Evolutionary conservation across 805 yeast species (phyloP), one percentile per base, ranked within the genome.

Genomic region (Candida krabiensis): DNA sequence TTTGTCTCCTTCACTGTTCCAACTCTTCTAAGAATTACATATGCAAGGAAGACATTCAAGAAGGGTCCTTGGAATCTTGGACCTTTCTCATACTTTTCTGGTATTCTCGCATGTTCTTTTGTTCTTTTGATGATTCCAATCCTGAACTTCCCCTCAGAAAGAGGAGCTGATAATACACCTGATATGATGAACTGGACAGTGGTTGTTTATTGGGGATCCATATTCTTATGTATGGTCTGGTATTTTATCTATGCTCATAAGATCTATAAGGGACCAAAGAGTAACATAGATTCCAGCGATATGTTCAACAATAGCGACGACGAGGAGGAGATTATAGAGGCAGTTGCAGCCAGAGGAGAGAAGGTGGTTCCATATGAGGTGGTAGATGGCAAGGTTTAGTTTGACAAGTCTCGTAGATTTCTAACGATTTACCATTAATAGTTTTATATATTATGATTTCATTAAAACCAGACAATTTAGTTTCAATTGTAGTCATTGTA

Each of bases 61-160:
- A 74, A 72, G 8, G 87, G 87, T 3, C 87, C 86, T 3, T 80
- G 83, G 80, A 63, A 71, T 55, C 63, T 81, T 40, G 87, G 87
- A 14, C 55, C 49, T 32, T 70, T 58, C 47, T 71, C 80, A 7
- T 49, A 62, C 8, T 71, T 75, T 5, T 60, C 69, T 28, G 82
- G 82, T 15, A 44, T 56, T 35, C 43, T 72, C 6, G 69, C 79
- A 2, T 64, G 64, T 32, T 64, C 73, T 2, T 77, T 75, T 53
- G 81, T 77, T 8, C 35, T 61, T 3, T 60, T 76, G 26, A 77
- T 77, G 84, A 66, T 74, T 31, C 83, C 83, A 33, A 68, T 78
- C 40, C 66, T 79, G 48, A 72, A 79, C 55, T 73, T 78, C 73
- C 82, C 83, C 18, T 52, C 66, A 63, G 37, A 62, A 59, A 37